Evolutionary conservation across 2,329 filamentous ascomycete species (phyloP).

Genomic region (Diaporthe eres): DNA sequence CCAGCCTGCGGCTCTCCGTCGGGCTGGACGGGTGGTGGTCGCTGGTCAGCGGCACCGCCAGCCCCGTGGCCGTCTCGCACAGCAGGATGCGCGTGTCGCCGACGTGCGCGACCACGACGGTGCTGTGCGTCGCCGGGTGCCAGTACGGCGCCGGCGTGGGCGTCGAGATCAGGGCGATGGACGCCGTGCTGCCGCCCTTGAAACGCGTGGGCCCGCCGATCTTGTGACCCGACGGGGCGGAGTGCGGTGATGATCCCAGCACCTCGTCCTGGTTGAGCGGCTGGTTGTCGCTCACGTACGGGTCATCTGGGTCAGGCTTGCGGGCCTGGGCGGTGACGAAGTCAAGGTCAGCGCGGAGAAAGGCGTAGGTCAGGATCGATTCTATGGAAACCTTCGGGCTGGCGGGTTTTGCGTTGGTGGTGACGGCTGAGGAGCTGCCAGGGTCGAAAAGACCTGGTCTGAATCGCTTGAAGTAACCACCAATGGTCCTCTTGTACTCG

Average conservation of each 20-base stretch:
- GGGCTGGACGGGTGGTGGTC: slow-evolving; percentile 95
- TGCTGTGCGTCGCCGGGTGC: slow-evolving; percentile 89
- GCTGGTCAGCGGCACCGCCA: slow-evolving; percentile 84
- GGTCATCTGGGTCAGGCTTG: slow-evolving; percentile 82
- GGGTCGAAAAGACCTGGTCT: slow-evolving; percentile 81
- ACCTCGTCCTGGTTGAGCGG: slow-evolving; percentile 90
- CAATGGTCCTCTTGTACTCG: slow-evolving; percentile 86
- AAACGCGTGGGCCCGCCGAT: slow-evolving; percentile 86
- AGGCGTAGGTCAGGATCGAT: slow-evolving; percentile 89
- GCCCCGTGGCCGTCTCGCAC: slow-evolving; percentile 87
- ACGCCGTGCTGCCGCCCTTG: slow-evolving; percentile 94
- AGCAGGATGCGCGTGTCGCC: slow-evolving; percentile 93
- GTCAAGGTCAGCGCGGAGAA: slow-evolving; percentile 93
- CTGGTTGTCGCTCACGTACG: slow-evolving; percentile 74
- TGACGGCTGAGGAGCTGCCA: slow-evolving; percentile 49
- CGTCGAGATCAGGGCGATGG: slow-evolving; percentile 90
- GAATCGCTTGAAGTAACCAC: slow-evolving; percentile 95
- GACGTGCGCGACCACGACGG: slow-evolving; percentile 89
- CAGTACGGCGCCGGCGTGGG: slow-evolving; percentile 94
- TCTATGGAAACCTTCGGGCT: slow-evolving; percentile 71
- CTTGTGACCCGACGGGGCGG: slow-evolving; percentile 67
- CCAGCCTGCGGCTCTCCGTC: slow-evolving; percentile 83
- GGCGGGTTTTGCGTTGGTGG: slow-evolving; percentile 30
- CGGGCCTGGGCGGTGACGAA: slow-evolving; percentile 91
- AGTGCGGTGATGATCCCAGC: slow-evolving; percentile 72